These are phyloP conservation scores for Diaporthe velutina DNA, from an alignment of 2,329 filamentous ascomycete species.

Conservation along the genomic window DNA sequence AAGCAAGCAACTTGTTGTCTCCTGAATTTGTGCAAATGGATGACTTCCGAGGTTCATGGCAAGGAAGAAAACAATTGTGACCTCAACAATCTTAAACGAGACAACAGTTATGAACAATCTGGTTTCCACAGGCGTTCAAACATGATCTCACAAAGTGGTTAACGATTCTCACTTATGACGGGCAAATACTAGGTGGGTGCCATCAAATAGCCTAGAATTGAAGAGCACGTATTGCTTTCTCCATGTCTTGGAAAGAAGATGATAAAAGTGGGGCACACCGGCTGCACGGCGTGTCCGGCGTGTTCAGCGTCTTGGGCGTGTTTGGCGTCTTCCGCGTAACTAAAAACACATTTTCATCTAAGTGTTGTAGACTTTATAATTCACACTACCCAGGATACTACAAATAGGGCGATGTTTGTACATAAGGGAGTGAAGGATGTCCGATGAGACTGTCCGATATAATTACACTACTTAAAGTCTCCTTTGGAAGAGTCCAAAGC, in stretches of 20 bases:
- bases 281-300: not conserved
- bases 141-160: too few relatives aligned
- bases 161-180: too few relatives aligned
- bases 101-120: too few relatives aligned
- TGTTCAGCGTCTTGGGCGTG: not conserved
- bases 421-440: not conserved
- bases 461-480: not conserved
- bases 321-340: not conserved
- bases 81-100: too few relatives aligned
- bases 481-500: not conserved
- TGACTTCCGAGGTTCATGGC: not conserved
- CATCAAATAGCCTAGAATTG: not conserved
- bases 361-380: not conserved
- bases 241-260: not conserved
- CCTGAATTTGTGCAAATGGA: not conserved
- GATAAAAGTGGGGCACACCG: not conserved
- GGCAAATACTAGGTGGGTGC: too few relatives aligned
- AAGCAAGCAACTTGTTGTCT: not conserved
- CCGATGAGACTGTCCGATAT: not conserved
- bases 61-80: not conserved
- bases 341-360: not conserved
- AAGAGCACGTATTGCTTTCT: not conserved
- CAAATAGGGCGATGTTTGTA: not conserved
- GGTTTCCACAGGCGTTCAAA: too few relatives aligned
- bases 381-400: not conserved